A percentile compares a stretch with the other conserved stretches of the same genome.
These are phyloP conservation scores for Solanum chiquidenum DNA, from an alignment of 257 asterid species.

Conservation along the genomic window DNA sequence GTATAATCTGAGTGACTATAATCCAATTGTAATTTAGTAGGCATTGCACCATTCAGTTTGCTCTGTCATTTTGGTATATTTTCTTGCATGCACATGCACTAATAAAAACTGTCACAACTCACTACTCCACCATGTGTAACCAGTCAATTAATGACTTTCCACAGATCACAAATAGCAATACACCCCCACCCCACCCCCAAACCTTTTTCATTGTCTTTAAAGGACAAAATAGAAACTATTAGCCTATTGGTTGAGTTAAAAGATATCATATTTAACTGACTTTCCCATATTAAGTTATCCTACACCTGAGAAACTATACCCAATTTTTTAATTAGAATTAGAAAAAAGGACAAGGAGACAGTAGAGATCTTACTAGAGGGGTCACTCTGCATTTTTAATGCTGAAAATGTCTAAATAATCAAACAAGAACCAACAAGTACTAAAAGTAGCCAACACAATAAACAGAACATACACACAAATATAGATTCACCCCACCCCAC, in stretches of 20 bases:
- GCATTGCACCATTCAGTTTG: slow-evolving; percentile 9
- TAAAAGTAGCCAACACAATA: background rate
- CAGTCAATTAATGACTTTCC: slow-evolving; percentile 31
- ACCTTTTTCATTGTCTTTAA: background rate
- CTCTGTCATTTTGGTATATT: slow-evolving; percentile 13
- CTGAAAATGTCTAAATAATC: background rate
- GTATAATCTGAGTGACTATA: background rate
- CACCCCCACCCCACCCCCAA: background rate
- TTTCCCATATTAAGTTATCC: background rate
- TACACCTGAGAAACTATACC: background rate
- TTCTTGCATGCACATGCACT: slow-evolving; percentile 42
- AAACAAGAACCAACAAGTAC: background rate
- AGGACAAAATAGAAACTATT: background rate
- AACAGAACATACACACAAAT: background rate
- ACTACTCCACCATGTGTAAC: slow-evolving; percentile 3
- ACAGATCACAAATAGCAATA: slow-evolving; percentile 22
- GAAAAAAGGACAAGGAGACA: background rate
- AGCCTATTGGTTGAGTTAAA: background rate
- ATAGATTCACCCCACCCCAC: background rate
- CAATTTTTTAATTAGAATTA: background rate
- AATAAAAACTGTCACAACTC: background rate
- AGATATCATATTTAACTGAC: background rate
- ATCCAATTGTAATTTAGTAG: slow-evolving; percentile 1
- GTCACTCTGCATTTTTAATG: background rate
- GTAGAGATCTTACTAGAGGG: background rate